phyloP scores from a whole-genome alignment of 768 basidiomycete genomes.

The Lactarius quietus region DNA sequence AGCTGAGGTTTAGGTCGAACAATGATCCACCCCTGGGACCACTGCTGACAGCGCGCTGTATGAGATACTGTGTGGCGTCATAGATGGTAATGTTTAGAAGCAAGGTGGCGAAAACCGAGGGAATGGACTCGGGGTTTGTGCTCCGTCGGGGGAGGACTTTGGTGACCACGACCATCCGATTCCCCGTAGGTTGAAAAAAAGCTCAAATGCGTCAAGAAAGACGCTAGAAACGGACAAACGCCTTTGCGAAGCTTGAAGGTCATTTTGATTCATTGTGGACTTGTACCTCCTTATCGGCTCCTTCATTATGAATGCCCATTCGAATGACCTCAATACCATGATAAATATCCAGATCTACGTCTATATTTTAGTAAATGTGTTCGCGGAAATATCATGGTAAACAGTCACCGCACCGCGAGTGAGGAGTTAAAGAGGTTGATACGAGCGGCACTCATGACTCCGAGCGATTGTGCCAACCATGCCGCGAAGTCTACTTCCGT shows the following conservation, averaged over 20 bases:
- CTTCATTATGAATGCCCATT: background rate
- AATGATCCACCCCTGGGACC: background rate
- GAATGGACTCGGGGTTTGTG: background rate
- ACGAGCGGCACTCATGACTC: background rate
- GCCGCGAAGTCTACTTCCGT: background rate
- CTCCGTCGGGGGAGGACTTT: background rate
- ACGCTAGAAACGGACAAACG: background rate
- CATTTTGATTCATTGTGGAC: background rate
- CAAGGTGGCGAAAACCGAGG: background rate
- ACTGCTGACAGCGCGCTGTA: background rate
- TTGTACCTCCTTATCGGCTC: background rate
- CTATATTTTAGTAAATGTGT: background rate
- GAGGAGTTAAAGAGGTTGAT: background rate
- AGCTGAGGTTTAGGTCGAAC: background rate
- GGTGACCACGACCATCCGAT: constrained; percentile 6
- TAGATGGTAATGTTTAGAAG: background rate
- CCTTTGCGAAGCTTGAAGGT: background rate
- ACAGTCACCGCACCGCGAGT: constrained; percentile 2
- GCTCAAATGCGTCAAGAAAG: constrained; percentile 14
- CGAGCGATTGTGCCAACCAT: background rate
- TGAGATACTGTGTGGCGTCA: constrained; percentile 3
- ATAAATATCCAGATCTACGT: background rate
- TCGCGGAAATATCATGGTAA: background rate
- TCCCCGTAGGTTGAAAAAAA: constrained; percentile 14
- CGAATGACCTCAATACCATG: background rate